Base-by-base conservation (phyloP, 257 asterid species). In the Gentiana dahurica region DNA sequence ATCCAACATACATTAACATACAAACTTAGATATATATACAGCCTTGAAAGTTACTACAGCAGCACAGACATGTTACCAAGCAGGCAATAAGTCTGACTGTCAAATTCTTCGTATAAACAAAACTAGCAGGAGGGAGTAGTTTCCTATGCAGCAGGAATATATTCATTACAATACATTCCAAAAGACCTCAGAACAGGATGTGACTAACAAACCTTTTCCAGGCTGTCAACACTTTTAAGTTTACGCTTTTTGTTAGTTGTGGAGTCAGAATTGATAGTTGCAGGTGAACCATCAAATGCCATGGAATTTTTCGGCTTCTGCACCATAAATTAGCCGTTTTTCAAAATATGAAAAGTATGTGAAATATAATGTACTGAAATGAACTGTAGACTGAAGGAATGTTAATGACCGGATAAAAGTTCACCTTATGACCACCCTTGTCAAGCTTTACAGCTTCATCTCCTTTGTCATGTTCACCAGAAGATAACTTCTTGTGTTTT, bases 191-290 rank as follows among this genome's bases (percentile, higher is more conserved):
- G 51, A 46, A 65, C 46, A 38, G 41, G 57, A 41, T 48, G 34
- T 52, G 32, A 68, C 7, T 37, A 32, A 58, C 79, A 52, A 57
- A 89, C 99, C 97, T 92, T 89, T 63, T 77, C 82, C 72, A 82
- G 65, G 63, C 84, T 87, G 45, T 74, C 5, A 44, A 69, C 36
- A 64, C 73, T 78, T 74, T 59, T 81, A 59, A 51, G 80, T 38
- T 79, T 88, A 52, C 70, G 81, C 65, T 77, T 81, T 80, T 83
- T 88, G 72, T 34, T 33, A 41, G 90, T 80, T 56, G 77, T 82
- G 5, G 80, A 64, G 65, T 78, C 81, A 60, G 84, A 78, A 72
- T 71, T 65, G 64, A 65, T 70, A 68, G 56, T 53, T 52, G 73
- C 50, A 53, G 62, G 72, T 34, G 83, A n/a, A 10, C 70, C 68